Percentiles rank a stretch among this genome's conserved stretches.
phyloP scores from a whole-genome alignment of 2,329 filamentous ascomycete species.

The Penicillium sp. region DNA sequence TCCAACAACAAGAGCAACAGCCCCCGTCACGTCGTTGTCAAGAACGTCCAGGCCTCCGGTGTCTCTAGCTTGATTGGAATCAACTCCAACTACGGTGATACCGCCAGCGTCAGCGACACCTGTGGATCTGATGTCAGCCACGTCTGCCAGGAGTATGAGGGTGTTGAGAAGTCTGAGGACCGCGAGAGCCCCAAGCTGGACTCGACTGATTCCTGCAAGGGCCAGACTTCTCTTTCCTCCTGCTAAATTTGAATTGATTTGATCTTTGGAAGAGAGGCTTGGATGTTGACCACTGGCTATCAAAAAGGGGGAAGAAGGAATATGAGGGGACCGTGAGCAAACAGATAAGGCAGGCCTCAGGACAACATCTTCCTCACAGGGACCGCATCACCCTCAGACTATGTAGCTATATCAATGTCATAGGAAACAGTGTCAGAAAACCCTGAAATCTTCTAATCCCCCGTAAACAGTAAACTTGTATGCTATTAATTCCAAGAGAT shows the following conservation, averaged over 20 bases:
- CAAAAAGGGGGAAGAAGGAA: background rate
- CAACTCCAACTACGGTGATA: conserved; percentile 43
- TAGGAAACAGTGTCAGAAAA: background rate
- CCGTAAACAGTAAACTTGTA: background rate
- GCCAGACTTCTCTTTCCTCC: conserved; percentile 3
- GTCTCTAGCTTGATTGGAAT: conserved; percentile 33
- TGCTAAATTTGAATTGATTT: background rate
- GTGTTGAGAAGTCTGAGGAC: conserved; percentile 7
- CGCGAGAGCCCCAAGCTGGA: conserved; percentile 4
- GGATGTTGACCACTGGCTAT: background rate
- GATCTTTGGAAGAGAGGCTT: background rate
- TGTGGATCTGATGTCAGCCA: conserved; percentile 30
- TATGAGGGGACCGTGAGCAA: background rate
- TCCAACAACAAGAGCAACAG: conserved; percentile 30
- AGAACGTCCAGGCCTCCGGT: conserved; percentile 32
- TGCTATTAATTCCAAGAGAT: background rate
- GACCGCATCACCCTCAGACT: background rate
- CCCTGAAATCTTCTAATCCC: background rate
- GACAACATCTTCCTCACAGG: background rate
- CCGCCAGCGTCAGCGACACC: conserved; percentile 23
- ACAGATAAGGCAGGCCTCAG: background rate
- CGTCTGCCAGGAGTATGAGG: conserved; percentile 38
- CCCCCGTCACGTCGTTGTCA: conserved; percentile 30
- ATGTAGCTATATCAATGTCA: background rate
- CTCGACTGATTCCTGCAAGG: conserved; percentile 5